Evolutionary conservation across 768 basidiomycete species (phyloP), one percentile per base, ranked within the genome.

Genomic region (Megacollybia marginata): DNA sequence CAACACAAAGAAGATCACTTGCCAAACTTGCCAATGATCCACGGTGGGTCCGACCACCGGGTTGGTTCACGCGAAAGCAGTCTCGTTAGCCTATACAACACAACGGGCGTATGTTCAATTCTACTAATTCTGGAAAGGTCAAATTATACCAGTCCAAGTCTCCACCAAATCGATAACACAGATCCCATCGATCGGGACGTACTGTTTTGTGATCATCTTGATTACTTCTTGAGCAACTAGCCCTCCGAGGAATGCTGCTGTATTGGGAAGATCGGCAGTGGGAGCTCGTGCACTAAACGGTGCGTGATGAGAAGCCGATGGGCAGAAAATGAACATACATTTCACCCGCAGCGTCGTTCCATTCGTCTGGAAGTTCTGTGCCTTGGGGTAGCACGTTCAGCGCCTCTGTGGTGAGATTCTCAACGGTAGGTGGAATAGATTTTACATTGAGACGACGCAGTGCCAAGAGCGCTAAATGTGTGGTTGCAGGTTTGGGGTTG

Each of bases 131-230:
- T 18, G 13, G 5, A 13, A 15, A 15, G 5, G 38, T 40, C 23
- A 71, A 15, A 76, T 62, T 12, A 84, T 65, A 11, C 84, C 85
- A 5, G 88, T 88, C 82, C 80, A 85, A 16, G 81, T 82, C 47
- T 86, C 86, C 28, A 91, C 74, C 53, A 96, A 75, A 67, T 98
- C 93, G 44, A 95, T 71, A 19, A 91, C 74, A 57, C 87, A 89
- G 55, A 85, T 85, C 12, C 91, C 89, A 53, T 85, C 80, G 54
- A 95, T 77, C 8, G 96, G 94, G 12, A 94, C 77, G 62, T 99
- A 99, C 66, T 99, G 96, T 59, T 82, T 83, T 50, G 95, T 99
- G 59, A 95, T 85, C 68, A 98, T 76, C 76, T 99, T 98, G 75
- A 98, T 98, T 6, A 84, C 83, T 62, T 99, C 96, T 58, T 99